These are phyloP conservation scores for Inonotus obliquus DNA, from an alignment of 1,284 basidiomycete genomes.

Conservation along the genomic window DNA sequence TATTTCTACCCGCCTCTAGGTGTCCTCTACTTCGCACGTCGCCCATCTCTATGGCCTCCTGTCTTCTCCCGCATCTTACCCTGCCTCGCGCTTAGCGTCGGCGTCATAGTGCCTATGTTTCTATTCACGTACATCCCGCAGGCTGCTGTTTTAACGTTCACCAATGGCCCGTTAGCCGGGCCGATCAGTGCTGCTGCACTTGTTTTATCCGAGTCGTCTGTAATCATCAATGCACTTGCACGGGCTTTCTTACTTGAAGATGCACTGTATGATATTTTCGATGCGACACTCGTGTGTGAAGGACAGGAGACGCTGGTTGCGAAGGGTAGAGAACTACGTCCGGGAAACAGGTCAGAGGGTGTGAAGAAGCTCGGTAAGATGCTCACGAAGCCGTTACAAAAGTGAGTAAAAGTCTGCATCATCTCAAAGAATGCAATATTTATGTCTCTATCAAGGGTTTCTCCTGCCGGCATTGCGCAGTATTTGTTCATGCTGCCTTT, in stretches of 20 bases:
- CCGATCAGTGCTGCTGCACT: conserved; percentile 33
- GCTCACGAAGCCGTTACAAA: conserved; percentile 34
- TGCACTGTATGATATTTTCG: conserved; percentile 43
- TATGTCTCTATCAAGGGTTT: conserved; percentile 14
- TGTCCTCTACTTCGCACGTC: conserved; percentile 18
- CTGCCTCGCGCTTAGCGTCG: conserved; percentile 17
- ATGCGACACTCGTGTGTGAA: conserved; percentile 33
- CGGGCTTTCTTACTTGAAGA: conserved; percentile 43
- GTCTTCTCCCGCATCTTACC: conserved; percentile 19
- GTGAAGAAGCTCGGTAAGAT: conserved; percentile 29
- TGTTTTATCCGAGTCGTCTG: conserved; percentile 33
- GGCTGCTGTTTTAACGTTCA: conserved; percentile 40
- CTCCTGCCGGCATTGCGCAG: conserved; percentile 26
- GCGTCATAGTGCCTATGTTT: conserved; percentile 34
- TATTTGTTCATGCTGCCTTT: conserved; percentile 56
- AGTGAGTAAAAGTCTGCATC: conserved; percentile 28
- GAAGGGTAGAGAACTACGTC: conserved; percentile 28
- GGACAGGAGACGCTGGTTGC: conserved; percentile 34
- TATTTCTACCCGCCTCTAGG: conserved; percentile 22
- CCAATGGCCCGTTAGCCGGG: conserved; percentile 38
- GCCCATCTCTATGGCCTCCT: conserved; percentile 19
- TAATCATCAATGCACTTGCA: conserved; percentile 42
- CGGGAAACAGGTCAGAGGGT: conserved; percentile 22
- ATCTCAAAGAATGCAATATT: not conserved
- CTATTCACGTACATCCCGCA: conserved; percentile 45